phyloP scores from a whole-genome alignment of 345 rosid species.

The Pistacia vera region DNA sequence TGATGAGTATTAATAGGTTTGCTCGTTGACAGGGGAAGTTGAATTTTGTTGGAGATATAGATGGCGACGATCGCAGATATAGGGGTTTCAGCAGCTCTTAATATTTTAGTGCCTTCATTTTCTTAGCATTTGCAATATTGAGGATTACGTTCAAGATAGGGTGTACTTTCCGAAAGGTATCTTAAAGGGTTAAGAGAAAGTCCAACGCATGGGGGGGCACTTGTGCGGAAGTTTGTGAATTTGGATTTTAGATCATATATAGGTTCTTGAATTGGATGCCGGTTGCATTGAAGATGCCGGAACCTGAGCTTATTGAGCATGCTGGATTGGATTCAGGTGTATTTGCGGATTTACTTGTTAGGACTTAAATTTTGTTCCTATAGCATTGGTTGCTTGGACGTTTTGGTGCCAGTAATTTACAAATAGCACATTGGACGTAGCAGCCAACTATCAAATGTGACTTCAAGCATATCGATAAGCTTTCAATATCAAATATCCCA shows the following conservation, averaged over 20 bases:
- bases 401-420: constrained; percentile 84
- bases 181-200: constrained; percentile 77
- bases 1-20: not conserved
- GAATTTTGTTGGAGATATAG: constrained; percentile 20
- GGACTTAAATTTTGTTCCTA: constrained; percentile 89
- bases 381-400: constrained; percentile 76
- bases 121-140: constrained; percentile 78
- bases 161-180: constrained; percentile 97
- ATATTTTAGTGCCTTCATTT: constrained; percentile 72
- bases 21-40: constrained; percentile 20
- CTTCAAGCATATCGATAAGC: constrained; percentile 85
- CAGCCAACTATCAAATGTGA: constrained; percentile 46
- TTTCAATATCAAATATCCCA: constrained; percentile 85
- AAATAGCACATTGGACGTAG: constrained; percentile 45
- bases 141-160: constrained; percentile 94
- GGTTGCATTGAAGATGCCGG: constrained; percentile 90
- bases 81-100: constrained; percentile 77
- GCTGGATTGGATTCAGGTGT: constrained; percentile 98
- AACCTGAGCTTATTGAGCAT: constrained; percentile 92
- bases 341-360: constrained; percentile 86
- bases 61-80: constrained; percentile 96
- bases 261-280: constrained; percentile 93
- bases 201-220: constrained; percentile 61
- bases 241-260: constrained; percentile 69
- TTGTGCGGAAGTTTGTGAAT: constrained; percentile 64